Base-by-base conservation (phyloP, 495 filamentous ascomycete species). In the Umbilicaria muhlenbergii region DNA sequence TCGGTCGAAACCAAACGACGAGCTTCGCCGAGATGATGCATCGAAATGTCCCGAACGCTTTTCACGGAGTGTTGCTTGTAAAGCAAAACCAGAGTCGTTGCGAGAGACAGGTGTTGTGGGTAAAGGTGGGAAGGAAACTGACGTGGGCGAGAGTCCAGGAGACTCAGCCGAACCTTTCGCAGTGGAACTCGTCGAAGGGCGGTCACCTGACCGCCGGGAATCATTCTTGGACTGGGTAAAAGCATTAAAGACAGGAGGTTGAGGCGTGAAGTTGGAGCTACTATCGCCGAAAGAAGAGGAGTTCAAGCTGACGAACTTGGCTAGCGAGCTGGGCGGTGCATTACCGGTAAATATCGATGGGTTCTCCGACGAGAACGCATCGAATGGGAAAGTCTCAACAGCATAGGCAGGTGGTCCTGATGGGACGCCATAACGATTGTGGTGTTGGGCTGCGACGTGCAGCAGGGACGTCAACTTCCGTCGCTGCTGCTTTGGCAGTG, bases 21-120 rank as follows among this genome's bases (percentile, higher is more conserved):
- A 93, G 61, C 86, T 94, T 47, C 91, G 74, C 41, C 86, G 75
- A 10, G 85, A 86, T 39, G 73, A 70, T 17, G 77, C 71, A 58
- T 96, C 89, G 42, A 94, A 93, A 60, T 95, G 87, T 7, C 85
- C 91, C 12, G 91, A 95, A 28, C 91, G 78, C 68, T 95, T 98
- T 57, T 94, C 91, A 16, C 86, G 73, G 34, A 98, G 63, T 6
- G 82, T 92, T 5, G 83, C 75, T 48, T 86, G 79, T 28, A 94
- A 67, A 17, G 83, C 81, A 59, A 86, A 87, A 3, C 84, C 89
- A 28, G 88, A 93, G 53, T 96, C 91, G 50, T 78, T 87, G 10
- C 87, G 74, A n/a, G 84, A 91, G 12, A 80, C 73, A 7, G 82
- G 78, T 1, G 81, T 85, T 5, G 69, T 70, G 0, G 86, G 77